phyloP scores from a whole-genome alignment of 2,329 filamentous ascomycete genomes.

The Nothopassalora personata region DNA sequence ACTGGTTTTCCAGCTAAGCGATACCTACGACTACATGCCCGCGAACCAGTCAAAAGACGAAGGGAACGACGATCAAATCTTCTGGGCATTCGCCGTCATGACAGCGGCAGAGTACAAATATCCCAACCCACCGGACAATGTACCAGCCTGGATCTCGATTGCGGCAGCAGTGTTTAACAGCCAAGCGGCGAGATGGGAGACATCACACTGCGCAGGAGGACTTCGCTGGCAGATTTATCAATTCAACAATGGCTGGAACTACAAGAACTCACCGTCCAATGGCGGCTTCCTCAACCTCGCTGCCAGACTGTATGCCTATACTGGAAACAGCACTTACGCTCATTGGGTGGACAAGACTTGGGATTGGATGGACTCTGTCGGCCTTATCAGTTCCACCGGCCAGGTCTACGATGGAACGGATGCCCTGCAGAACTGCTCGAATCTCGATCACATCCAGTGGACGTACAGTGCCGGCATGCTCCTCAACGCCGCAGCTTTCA shows the following conservation, averaged over 20 bases:
- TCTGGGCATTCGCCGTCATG: conserved; percentile 53
- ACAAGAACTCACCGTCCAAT: conserved; percentile 46
- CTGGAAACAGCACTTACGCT: conserved; percentile 47
- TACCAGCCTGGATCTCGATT: conserved; percentile 40
- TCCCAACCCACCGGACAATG: conserved; percentile 35
- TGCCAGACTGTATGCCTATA: conserved; percentile 32
- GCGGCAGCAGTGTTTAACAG: conserved; percentile 37
- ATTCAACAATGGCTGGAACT: conserved; percentile 39
- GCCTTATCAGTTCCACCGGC: conserved; percentile 45
- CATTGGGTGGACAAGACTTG: conserved; percentile 52
- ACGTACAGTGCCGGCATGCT: conserved; percentile 44
- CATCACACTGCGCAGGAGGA: conserved; percentile 30
- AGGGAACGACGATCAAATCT: conserved; percentile 54
- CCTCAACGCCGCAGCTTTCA: conserved; percentile 41
- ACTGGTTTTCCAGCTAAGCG: conserved; percentile 55
- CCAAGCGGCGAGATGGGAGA: conserved; percentile 33
- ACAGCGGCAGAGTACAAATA: conserved; percentile 50
- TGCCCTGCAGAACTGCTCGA: conserved; percentile 38
- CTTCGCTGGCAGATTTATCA: conserved; percentile 35
- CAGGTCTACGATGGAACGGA: conserved; percentile 43
- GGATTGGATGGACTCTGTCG: conserved; percentile 39
- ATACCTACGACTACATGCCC: conserved; percentile 55
- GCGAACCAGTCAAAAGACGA: conserved; percentile 29
- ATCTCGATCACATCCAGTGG: conserved; percentile 41
- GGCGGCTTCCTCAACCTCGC: conserved; percentile 45